Base-by-base conservation (phyloP, 2,329 filamentous ascomycete species). In the Epichloe typhina region DNA sequence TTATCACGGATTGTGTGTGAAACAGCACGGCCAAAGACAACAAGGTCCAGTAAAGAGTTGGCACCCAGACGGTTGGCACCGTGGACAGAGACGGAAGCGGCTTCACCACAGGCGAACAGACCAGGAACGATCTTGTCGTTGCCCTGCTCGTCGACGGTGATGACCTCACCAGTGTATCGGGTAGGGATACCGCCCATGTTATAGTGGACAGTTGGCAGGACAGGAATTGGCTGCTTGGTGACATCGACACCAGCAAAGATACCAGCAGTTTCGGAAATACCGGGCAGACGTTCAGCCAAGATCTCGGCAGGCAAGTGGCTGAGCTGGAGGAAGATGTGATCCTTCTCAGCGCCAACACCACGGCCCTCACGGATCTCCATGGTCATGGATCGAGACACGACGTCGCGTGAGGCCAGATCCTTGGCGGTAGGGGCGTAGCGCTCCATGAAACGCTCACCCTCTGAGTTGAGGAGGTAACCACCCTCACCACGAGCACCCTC, bases 171-270 rank as follows among this genome's bases (percentile, higher is more conserved):
- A 55, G 88, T 96, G 79, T 95, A 97, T 65, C 88, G 88, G 59
- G 93, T 97, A 49, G 91, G 91, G 61, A 98, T 96, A 79, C 93
- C 91, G 71, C 91, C 91, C 93, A 97, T 98, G 80, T 96, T 96
- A 80, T 98, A 98, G 78, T 98, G 90, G 59, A 96, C 91, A 43
- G 91, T 97, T 52, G 91, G 91, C 56, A 97, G 78, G 58, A 97
- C 91, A 55, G 91, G 91, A 61, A 97, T 97, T 58, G 91, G 91
- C 73, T 96, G 87, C 77, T 95, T 96, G 65, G 83, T 85, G 60
- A 98, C 91, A 69, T 98, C 93, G 61, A 98, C 90, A 73, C 93
- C 91, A 54, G 91, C 80, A 72, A 98, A 98, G 64, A 97, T 97
- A 61, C 88, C 89, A 49, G 91, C 93, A 36, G 93, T 98, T 77